Evolutionary conservation across 495 filamentous ascomycete genomes (phyloP).

Genomic region (Penicillium pulvis): DNA sequence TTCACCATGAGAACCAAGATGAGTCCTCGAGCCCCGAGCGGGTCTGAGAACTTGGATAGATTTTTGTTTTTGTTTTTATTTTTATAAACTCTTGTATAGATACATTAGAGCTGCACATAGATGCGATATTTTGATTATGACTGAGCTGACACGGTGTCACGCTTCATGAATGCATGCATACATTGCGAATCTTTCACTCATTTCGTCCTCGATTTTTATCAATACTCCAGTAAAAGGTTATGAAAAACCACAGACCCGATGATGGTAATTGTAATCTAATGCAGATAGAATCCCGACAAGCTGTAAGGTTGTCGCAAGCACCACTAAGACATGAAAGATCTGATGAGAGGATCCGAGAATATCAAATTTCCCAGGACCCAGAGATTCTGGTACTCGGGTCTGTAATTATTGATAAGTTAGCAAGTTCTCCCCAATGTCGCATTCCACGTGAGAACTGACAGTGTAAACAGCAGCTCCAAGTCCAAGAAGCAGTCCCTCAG

Average conservation of each 20-base stretch:
- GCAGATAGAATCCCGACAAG: slow-evolving; percentile 2
- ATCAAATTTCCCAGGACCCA: slow-evolving; percentile 9
- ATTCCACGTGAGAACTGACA: background rate
- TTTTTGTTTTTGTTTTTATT: slow-evolving; percentile 3
- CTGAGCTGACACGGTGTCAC: slow-evolving; percentile 11
- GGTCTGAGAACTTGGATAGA: slow-evolving; percentile 2
- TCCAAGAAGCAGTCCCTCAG: slow-evolving; percentile 1
- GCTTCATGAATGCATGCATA: slow-evolving; percentile 10
- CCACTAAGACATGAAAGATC: slow-evolving; percentile 15
- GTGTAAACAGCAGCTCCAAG: slow-evolving; percentile 8
- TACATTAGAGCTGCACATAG: slow-evolving; percentile 14
- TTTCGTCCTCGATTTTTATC: background rate
- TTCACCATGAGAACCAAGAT: slow-evolving; percentile 19
- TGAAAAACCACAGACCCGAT: background rate
- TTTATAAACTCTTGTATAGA: slow-evolving; percentile 15
- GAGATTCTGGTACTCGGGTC: slow-evolving; percentile 7
- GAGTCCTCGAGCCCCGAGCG: background rate
- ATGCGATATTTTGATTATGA: slow-evolving; percentile 12
- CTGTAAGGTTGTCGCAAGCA: slow-evolving; percentile 5
- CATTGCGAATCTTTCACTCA: slow-evolving; percentile 8
- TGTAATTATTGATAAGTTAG: background rate
- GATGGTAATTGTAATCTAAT: slow-evolving; percentile 13
- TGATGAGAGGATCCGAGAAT: slow-evolving; percentile 13
- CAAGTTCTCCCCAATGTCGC: background rate
- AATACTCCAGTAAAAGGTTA: background rate